These are phyloP conservation scores for Solanum dulcamara DNA, from an alignment of 257 asterid genomes.

Conservation along the genomic window DNA sequence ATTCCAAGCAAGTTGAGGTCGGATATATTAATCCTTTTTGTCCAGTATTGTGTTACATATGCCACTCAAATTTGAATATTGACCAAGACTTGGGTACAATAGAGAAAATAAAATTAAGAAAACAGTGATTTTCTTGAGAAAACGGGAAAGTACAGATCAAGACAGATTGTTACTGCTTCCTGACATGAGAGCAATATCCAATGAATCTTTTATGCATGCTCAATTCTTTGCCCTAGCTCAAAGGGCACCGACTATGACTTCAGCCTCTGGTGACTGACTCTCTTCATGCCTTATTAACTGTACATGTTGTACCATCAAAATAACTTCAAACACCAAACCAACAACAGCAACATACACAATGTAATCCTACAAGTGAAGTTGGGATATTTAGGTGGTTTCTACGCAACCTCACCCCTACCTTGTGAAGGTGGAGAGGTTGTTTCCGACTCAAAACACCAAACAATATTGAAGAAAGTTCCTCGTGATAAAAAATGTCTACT, in stretches of 20 bases:
- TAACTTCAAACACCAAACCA: not conserved
- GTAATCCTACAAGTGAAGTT: not conserved
- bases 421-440: not conserved
- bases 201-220: not conserved
- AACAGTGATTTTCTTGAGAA: not conserved
- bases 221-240: constrained; percentile 1
- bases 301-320: not conserved
- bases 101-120: not conserved
- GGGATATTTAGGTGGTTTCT: not conserved
- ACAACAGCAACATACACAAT: not conserved
- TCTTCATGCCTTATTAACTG: not conserved
- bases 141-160: not conserved
- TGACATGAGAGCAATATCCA: not conserved
- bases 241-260: not conserved
- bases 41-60: not conserved
- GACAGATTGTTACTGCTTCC: not conserved
- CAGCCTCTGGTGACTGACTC: not conserved
- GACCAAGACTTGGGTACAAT: not conserved
- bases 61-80: not conserved
- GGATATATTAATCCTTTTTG: not conserved
- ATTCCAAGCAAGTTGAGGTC: not conserved
- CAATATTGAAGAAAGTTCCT: not conserved
- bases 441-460: not conserved
- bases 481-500: not conserved
- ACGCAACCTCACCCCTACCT: not conserved